phyloP scores from a whole-genome alignment of 257 asterid species.

The Salvia rosmarinus region DNA sequence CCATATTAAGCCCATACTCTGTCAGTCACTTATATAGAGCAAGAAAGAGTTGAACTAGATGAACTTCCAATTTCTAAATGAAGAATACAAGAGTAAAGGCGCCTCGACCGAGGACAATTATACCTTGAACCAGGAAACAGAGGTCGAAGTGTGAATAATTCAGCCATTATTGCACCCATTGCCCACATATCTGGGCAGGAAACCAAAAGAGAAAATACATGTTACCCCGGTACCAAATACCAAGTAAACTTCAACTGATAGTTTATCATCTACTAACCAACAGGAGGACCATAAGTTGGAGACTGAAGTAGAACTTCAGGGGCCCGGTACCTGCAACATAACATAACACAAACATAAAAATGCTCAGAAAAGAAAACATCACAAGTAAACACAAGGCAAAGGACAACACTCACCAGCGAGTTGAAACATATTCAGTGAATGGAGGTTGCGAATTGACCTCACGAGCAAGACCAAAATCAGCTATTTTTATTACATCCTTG shows the following conservation, averaged over 20 bases:
- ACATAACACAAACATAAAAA: constrained; percentile 20
- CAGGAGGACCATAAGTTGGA: constrained; percentile 79
- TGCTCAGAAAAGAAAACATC: neutral
- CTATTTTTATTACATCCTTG: constrained; percentile 78
- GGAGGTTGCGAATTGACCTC: constrained; percentile 91
- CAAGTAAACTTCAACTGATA: constrained; percentile 1
- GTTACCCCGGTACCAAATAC: neutral
- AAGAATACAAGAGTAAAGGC: constrained; percentile 3
- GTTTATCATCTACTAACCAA: constrained; percentile 60
- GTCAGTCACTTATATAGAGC: neutral
- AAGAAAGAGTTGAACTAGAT: neutral
- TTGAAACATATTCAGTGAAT: constrained; percentile 91
- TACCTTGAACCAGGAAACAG: constrained; percentile 96
- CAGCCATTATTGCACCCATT: constrained; percentile 99
- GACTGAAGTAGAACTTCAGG: constrained; percentile 97
- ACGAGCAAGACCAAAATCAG: constrained; percentile 98
- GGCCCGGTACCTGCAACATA: constrained; percentile 85
- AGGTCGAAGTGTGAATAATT: constrained; percentile 80
- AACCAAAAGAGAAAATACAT: neutral
- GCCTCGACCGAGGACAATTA: neutral
- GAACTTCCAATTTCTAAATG: neutral
- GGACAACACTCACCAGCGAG: constrained; percentile 78
- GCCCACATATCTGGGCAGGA: constrained; percentile 89
- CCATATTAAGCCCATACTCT: neutral
- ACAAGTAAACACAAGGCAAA: constrained; percentile 11